phyloP scores from a whole-genome alignment of 805 yeast species.

The Pichia phayaonensis region DNA sequence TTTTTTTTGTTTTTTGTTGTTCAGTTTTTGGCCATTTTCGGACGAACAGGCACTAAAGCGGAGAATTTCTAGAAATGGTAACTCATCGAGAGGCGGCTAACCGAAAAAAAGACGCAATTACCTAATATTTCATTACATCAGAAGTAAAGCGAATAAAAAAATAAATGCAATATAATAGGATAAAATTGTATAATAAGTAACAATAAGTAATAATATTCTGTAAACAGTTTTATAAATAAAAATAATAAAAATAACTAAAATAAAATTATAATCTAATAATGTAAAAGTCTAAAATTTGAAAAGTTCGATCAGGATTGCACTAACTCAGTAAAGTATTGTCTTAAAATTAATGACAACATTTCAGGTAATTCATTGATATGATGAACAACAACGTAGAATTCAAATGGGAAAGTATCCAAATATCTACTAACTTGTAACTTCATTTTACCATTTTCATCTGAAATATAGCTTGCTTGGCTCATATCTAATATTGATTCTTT shows the following conservation, averaged over 20 bases:
- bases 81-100: not conserved
- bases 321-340: constrained; percentile 84
- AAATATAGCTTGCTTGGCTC: constrained; percentile 83
- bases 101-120: too few species aligned
- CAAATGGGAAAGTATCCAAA: constrained; percentile 92
- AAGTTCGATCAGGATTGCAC: constrained; percentile 20
- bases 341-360: constrained; percentile 78
- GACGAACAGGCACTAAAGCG: not conserved
- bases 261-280: not conserved
- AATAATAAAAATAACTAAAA: not conserved
- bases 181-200: too few species aligned
- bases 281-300: not conserved
- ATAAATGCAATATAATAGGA: too few species aligned
- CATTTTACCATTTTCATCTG: constrained; percentile 63
- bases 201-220: too few species aligned
- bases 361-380: constrained; percentile 86
- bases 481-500: constrained; percentile 87
- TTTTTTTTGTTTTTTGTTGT: too few species aligned
- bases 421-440: constrained; percentile 73
- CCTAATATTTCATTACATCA: too few species aligned
- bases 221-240: too few species aligned
- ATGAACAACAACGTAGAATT: constrained; percentile 89
- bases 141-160: too few species aligned
- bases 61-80: not conserved
- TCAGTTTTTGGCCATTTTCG: too few species aligned